A percentile compares a stretch with the other conserved stretches of the same genome.
Conservation (phyloP, 768 basidiomycete species). For the Kwoniella mangroviensis region DNA sequence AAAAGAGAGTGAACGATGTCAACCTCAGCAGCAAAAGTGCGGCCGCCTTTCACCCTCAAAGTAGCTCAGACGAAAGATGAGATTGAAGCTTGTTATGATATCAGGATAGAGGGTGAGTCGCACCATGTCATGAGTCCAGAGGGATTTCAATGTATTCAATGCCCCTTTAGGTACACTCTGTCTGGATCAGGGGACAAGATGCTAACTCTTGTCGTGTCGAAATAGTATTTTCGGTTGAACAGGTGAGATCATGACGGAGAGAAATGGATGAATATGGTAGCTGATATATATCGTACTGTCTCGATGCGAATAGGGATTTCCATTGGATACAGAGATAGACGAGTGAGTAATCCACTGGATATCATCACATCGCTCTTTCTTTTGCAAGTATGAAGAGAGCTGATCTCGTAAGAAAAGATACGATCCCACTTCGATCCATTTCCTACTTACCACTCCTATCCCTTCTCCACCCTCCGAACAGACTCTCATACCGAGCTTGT, state of each 20-base stretch:
- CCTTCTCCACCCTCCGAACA: constrained; percentile 32
- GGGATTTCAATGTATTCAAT: too few relatives aligned
- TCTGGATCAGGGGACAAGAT: not conserved
- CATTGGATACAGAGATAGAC: constrained; percentile 52
- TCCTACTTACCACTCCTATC: constrained; percentile 39
- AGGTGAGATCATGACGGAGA: constrained; percentile 28
- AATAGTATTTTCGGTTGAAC: constrained; percentile 50
- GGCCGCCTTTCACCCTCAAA: constrained; percentile 34
- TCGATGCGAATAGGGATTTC: constrained; percentile 40
- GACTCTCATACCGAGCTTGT: not conserved
- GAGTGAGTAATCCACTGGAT: constrained; percentile 29
- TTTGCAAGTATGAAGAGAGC: not conserved
- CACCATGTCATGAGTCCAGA: too few relatives aligned
- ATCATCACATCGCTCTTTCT: too few relatives aligned
- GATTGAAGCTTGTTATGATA: constrained; percentile 51
- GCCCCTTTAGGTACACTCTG: not conserved
- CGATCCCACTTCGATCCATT: constrained; percentile 39
- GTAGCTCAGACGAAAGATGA: constrained; percentile 40
- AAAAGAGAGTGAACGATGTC: not conserved
- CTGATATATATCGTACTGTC: not conserved
- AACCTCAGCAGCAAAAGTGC: not conserved
- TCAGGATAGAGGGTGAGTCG: constrained; percentile 53
- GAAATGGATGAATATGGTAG: not conserved
- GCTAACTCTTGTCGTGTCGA: constrained; percentile 2
- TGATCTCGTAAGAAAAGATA: constrained; percentile 25